These are phyloP conservation scores for Xylaria sp. DNA, from an alignment of 2,329 filamentous ascomycete species.

Conservation along the genomic window DNA sequence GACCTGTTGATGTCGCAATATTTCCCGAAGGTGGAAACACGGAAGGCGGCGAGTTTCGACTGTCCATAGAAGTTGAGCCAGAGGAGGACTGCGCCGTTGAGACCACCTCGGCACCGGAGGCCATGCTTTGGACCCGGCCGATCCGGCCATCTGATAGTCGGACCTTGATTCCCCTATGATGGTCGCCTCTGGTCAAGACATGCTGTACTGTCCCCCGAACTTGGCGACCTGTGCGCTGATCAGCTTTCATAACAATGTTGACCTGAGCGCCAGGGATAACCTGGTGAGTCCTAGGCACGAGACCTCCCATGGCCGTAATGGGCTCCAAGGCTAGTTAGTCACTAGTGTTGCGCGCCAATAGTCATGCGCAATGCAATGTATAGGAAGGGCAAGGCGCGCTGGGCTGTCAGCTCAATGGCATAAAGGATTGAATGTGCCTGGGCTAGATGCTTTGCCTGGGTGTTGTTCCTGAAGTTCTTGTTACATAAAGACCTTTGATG, in stretches of 20 bases:
- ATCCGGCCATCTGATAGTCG: conserved; percentile 76
- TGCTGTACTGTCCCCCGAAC: conserved; percentile 74
- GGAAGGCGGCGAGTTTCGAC: conserved; percentile 5
- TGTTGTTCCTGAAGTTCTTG: no score
- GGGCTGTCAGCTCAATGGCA: background rate
- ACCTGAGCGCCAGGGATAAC: conserved; percentile 72
- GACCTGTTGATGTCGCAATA: conserved; percentile 33
- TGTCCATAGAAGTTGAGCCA: conserved; percentile 34
- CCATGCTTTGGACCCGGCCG: conserved; percentile 76
- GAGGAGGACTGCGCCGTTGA: conserved; percentile 16
- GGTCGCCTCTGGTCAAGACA: conserved; percentile 77
- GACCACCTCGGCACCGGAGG: conserved; percentile 15
- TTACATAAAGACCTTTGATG: no score
- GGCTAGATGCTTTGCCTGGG: no score
- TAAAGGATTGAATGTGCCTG: background rate
- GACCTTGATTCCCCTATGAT: conserved; percentile 83
- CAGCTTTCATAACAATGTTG: conserved; percentile 79
- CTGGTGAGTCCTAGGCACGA: conserved; percentile 60
- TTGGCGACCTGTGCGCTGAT: conserved; percentile 79
- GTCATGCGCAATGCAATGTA: background rate
- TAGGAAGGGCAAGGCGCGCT: background rate
- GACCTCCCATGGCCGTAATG: conserved; percentile 15
- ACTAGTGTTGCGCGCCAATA: background rate
- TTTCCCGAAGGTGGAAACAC: conserved; percentile 21
- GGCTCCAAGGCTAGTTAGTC: background rate